Evolutionary conservation across 139 green algal species (phyloP).

Genomic region (Picochlorum costavermella): DNA sequence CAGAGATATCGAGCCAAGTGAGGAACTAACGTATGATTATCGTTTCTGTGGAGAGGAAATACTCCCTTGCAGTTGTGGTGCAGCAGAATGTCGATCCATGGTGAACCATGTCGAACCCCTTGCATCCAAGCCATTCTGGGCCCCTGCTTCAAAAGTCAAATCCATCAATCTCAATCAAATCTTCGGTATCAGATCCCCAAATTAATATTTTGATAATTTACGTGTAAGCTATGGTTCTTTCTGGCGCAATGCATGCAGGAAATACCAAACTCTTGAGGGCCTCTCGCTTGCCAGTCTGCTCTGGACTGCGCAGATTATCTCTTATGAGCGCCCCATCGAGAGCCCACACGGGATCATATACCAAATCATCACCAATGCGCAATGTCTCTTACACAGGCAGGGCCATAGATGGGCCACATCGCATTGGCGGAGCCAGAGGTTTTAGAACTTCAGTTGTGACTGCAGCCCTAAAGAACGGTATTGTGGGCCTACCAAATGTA

Average conservation of each 20-base stretch:
- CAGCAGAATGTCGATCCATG: slow-evolving; percentile 38
- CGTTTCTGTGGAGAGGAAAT: slow-evolving; percentile 37
- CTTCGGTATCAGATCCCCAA: too few relatives aligned
- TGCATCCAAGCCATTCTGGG: background rate
- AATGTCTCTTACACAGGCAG: background rate
- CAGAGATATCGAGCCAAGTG: slow-evolving; percentile 26
- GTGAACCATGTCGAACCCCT: slow-evolving; percentile 6
- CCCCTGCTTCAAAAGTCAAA: too few relatives aligned
- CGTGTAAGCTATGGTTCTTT: too few relatives aligned
- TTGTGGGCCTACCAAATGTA: slow-evolving; percentile 96
- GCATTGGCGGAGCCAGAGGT: slow-evolving; percentile 3
- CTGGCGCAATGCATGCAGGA: too few relatives aligned
- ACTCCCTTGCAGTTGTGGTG: slow-evolving; percentile 72
- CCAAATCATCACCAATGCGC: too few relatives aligned
- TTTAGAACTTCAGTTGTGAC: slow-evolving; percentile 16
- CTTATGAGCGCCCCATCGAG: too few relatives aligned
- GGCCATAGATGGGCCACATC: background rate
- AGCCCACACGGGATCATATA: too few relatives aligned
- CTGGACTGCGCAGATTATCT: too few relatives aligned
- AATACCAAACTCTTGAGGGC: too few relatives aligned
- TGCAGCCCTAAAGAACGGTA: slow-evolving; percentile 70
- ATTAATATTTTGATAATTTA: too few relatives aligned
- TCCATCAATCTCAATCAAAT: too few relatives aligned
- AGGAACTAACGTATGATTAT: slow-evolving; percentile 59
- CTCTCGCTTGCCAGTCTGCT: too few relatives aligned